Base-by-base conservation (phyloP, 208 protist genomes). In the Trypanosoma melophagium region DNA sequence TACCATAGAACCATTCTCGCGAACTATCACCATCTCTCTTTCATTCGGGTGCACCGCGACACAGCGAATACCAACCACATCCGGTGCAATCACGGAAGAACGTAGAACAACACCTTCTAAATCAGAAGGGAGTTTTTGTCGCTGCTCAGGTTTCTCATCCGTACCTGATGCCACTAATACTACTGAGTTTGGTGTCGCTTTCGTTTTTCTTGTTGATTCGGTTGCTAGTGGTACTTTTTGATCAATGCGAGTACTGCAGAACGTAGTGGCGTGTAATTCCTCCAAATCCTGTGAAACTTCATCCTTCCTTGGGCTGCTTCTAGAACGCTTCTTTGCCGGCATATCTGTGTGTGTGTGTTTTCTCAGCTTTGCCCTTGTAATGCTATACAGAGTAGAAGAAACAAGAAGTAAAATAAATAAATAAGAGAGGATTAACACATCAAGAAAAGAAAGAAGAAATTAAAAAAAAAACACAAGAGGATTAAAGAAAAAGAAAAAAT, bases 1-100 rank as follows among this genome's bases (percentile, higher is more conserved):
- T 52, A 90, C 67, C 7, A 96, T 66, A 17, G 87, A 91, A 25
- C 86, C 90, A 80, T 94, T 86, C 71, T 96, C 90, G 5, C 87
- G 85, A 13, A 83, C 90, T n/a, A 94, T 65, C 17, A 85, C 71
- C 25, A 96, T 44, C 54, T 89, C 77, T 13, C 56, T 58, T 68
- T 92, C 86, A 49, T 60, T 4, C 35, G 60, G 56, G 69, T 80
- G 80, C 16, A 90, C 77, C 19, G 86, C 87, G 42, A 94, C 35
- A 66, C 87, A 93, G 57, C 79, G 74, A 41, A 96, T 77, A 41
- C 90, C 90, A 58, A 79, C 84, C 31, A 92, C 78, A 49, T 96
- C 90, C 1, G 90, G 90, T 0, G 90, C 90, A 61, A 96, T 93
- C 41, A 90, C 86, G 55, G 88, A 78, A 21, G 87, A 87, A 40